A percentile compares a stretch with the other conserved stretches of the same genome.
Evolutionary conservation across 352 stramenopile genomes (phyloP).

Genomic region (Elongisporangium senticosum): DNA sequence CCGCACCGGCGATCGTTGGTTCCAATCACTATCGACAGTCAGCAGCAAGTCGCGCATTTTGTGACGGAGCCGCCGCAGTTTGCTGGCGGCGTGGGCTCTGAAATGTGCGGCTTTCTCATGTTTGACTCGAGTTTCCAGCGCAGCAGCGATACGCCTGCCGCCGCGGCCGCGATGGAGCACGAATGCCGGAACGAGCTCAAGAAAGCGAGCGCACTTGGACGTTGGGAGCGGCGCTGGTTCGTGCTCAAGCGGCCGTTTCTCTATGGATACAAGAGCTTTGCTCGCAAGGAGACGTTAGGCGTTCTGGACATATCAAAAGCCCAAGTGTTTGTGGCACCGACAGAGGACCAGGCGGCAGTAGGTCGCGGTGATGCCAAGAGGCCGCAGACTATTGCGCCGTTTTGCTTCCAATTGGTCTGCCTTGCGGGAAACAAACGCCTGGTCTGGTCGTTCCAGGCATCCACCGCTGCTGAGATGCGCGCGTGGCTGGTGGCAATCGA

Average conservation of each 20-base stretch:
- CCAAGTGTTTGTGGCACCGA: conserved; percentile 40
- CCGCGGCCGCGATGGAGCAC: conserved; percentile 16
- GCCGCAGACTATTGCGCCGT: conserved; percentile 14
- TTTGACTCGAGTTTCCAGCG: conserved; percentile 13
- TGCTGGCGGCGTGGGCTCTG: conserved; percentile 21
- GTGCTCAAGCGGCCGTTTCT: conserved; percentile 76
- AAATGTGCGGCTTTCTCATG: conserved; percentile 79
- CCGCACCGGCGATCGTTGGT: background rate
- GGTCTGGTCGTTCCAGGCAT: conserved; percentile 74
- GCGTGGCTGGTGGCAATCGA: conserved; percentile 71
- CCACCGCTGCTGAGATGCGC: conserved; percentile 52
- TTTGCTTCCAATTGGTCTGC: conserved; percentile 69
- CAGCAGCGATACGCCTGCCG: conserved; percentile 36
- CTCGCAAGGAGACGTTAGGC: conserved; percentile 53
- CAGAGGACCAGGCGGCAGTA: background rate
- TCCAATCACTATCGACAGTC: background rate
- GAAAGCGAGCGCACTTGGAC: conserved; percentile 4
- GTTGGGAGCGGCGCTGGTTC: conserved; percentile 76
- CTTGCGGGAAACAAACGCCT: conserved; percentile 39
- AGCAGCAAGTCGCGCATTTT: conserved; percentile 27
- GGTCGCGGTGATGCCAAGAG: background rate
- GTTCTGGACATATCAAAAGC: conserved; percentile 69
- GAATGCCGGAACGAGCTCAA: background rate
- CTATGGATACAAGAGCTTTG: conserved; percentile 69
- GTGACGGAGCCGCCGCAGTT: conserved; percentile 51